phyloP scores from a whole-genome alignment of 371 early-diverging fungal genomes.

The Rhizopus sp. region DNA sequence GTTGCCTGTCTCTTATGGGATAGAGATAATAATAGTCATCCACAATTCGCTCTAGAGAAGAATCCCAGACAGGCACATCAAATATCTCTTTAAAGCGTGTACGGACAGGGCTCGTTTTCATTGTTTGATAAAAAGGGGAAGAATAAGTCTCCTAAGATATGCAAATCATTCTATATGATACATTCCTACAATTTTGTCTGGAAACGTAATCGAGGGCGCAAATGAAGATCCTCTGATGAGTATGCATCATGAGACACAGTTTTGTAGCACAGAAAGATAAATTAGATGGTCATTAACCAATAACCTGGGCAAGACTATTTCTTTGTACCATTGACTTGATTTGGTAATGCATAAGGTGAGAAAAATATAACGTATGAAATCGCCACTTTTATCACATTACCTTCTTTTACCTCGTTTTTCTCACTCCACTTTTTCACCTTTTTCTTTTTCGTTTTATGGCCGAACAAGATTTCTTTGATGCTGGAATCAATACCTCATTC shows the following conservation, averaged over 20 bases:
- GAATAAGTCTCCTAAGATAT: too few species aligned
- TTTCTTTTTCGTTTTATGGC: slow-evolving; percentile 10
- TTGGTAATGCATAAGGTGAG: slow-evolving; percentile 20
- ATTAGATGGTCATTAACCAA: slow-evolving; percentile 15
- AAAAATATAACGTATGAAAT: slow-evolving; percentile 6
- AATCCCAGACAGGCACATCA: background rate
- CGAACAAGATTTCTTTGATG: slow-evolving; percentile 1
- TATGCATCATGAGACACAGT: slow-evolving; percentile 10
- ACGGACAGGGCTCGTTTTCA: background rate
- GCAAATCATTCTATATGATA: too few species aligned
- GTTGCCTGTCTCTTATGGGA: background rate
- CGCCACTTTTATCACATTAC: slow-evolving; percentile 11
- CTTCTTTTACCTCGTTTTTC: slow-evolving; percentile 4
- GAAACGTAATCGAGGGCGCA: too few species aligned
- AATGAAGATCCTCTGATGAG: background rate
- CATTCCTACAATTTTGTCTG: too few species aligned
- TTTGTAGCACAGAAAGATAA: slow-evolving; percentile 18
- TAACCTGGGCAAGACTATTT: background rate
- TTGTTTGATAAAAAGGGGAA: slow-evolving; percentile 6
- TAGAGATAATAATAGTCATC: background rate
- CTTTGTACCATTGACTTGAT: slow-evolving; percentile 4
- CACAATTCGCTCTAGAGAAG: background rate
- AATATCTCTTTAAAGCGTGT: background rate
- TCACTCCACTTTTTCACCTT: slow-evolving; percentile 14
- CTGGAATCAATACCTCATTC: background rate